phyloP scores from a whole-genome alignment of 2,329 filamentous ascomycete genomes.

The Scedosporium boydii region DNA sequence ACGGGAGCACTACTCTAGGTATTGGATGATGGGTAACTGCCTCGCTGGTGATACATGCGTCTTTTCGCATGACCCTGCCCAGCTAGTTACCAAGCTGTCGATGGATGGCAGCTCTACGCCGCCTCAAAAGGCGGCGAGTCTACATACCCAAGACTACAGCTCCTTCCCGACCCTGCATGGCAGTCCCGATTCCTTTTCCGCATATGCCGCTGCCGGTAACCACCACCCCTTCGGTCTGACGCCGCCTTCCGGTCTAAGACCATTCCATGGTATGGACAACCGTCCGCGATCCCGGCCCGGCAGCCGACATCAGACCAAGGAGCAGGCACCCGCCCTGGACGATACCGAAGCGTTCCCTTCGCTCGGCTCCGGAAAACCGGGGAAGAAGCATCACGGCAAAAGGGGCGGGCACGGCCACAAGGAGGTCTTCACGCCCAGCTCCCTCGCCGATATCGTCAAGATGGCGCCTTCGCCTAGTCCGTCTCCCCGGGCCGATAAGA shows the following conservation, averaged over 20 bases:
- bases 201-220: slow-evolving; percentile 33
- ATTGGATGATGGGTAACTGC: slow-evolving; percentile 94
- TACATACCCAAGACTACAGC: slow-evolving; percentile 76
- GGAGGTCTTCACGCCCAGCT: slow-evolving; percentile 60
- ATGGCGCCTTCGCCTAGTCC: slow-evolving; percentile 83
- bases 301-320: slow-evolving; percentile 60
- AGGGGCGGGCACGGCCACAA: slow-evolving; percentile 72
- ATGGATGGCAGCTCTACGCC: slow-evolving; percentile 55
- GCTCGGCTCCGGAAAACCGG: slow-evolving; percentile 68
- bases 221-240: slow-evolving; percentile 47
- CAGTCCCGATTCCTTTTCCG: slow-evolving; percentile 41
- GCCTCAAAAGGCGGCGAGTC: slow-evolving; percentile 52
- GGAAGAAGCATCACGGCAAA: slow-evolving; percentile 91
- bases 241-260: slow-evolving; percentile 62
- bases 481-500: slow-evolving; percentile 52
- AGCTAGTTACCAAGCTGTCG: slow-evolving; percentile 72
- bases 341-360: slow-evolving; percentile 94
- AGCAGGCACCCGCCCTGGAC: slow-evolving; percentile 66
- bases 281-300: slow-evolving; percentile 73
- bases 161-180: slow-evolving; percentile 71
- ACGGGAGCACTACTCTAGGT: slow-evolving; percentile 39
- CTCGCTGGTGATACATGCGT: slow-evolving; percentile 89
- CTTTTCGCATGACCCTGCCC: slow-evolving; percentile 90
- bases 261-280: slow-evolving; percentile 49
- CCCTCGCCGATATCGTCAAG: slow-evolving; percentile 86